phyloP scores from a whole-genome alignment of 2,329 filamentous ascomycete genomes.

The Scedosporium minutisporum region DNA sequence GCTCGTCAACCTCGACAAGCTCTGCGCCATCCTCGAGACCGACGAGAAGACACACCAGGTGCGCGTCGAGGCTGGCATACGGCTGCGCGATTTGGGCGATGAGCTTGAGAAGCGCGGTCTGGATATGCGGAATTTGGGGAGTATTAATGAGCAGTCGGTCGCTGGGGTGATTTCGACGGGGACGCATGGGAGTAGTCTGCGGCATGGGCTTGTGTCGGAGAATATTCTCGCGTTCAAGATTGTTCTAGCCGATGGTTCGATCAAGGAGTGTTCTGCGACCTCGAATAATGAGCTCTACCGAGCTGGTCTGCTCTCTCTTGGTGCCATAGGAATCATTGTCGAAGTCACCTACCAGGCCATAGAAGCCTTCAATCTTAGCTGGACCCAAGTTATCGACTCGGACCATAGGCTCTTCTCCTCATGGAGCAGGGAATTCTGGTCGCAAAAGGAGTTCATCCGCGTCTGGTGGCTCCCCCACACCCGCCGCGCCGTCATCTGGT shows the following conservation, averaged over 20 bases:
- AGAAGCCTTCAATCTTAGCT: constrained; percentile 73
- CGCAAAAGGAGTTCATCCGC: constrained; percentile 73
- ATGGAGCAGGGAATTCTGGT: constrained; percentile 74
- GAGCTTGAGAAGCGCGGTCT: constrained; percentile 66
- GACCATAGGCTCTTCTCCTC: constrained; percentile 58
- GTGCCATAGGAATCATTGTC: constrained; percentile 81
- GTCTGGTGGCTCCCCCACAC: constrained; percentile 98
- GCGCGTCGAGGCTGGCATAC: constrained; percentile 79
- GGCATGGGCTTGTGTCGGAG: constrained; percentile 76
- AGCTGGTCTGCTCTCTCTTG: constrained; percentile 77
- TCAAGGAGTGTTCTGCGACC: constrained; percentile 58
- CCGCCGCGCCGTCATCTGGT: constrained; percentile 79
- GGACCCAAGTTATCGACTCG: constrained; percentile 69
- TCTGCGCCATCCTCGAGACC: constrained; percentile 61
- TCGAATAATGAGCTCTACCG: constrained; percentile 74
- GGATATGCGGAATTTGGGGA: constrained; percentile 85
- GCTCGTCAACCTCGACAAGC: constrained; percentile 87
- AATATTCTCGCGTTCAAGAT: constrained; percentile 66
- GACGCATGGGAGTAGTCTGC: constrained; percentile 81
- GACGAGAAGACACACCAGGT: constrained; percentile 57
- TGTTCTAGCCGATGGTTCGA: constrained; percentile 70
- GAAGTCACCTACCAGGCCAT: constrained; percentile 80
- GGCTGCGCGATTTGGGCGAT: constrained; percentile 63
- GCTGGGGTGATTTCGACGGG: constrained; percentile 87
- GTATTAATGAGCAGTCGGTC: constrained; percentile 89